phyloP scores from a whole-genome alignment of 2,329 filamentous ascomycete genomes.

The Fusarium mangiferae region DNA sequence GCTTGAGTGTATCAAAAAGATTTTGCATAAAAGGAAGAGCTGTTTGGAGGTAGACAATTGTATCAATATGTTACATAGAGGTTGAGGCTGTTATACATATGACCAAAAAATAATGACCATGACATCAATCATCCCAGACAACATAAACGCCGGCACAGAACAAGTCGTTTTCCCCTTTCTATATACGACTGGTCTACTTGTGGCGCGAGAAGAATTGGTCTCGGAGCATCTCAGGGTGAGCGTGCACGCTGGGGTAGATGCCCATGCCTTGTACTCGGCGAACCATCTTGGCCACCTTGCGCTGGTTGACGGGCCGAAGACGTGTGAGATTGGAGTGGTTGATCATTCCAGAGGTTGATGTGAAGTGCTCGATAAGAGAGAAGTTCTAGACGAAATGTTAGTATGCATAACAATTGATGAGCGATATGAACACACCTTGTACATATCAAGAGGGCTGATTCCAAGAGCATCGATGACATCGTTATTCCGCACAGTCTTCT shows the following conservation, averaged over 20 bases:
- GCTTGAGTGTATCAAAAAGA: constrained; percentile 54
- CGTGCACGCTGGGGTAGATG: constrained; percentile 89
- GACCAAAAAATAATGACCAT: constrained; percentile 43
- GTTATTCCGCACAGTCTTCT: constrained; percentile 62
- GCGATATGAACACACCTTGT: constrained; percentile 72
- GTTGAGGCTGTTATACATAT: constrained; percentile 51
- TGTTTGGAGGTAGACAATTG: constrained; percentile 43
- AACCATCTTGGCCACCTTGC: constrained; percentile 92
- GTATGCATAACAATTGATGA: background rate
- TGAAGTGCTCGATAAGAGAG: constrained; percentile 88
- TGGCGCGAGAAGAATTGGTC: constrained; percentile 47
- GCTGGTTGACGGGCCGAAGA: constrained; percentile 87
- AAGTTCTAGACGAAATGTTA: constrained; percentile 75
- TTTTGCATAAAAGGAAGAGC: constrained; percentile 25
- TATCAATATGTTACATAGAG: constrained; percentile 50
- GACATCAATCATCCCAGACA: constrained; percentile 37
- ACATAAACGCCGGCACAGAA: constrained; percentile 18
- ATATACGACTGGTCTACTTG: constrained; percentile 18
- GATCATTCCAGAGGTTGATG: constrained; percentile 86
- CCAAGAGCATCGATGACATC: constrained; percentile 86
- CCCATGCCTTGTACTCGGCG: constrained; percentile 88
- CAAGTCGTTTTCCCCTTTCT: constrained; percentile 3
- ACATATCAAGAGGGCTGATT: constrained; percentile 83
- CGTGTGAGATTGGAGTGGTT: constrained; percentile 80
- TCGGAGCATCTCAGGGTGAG: constrained; percentile 83